These are phyloP conservation scores for Dioscorea cayenensis DNA, from an alignment of 116 monocot genomes.

Conservation along the genomic window DNA sequence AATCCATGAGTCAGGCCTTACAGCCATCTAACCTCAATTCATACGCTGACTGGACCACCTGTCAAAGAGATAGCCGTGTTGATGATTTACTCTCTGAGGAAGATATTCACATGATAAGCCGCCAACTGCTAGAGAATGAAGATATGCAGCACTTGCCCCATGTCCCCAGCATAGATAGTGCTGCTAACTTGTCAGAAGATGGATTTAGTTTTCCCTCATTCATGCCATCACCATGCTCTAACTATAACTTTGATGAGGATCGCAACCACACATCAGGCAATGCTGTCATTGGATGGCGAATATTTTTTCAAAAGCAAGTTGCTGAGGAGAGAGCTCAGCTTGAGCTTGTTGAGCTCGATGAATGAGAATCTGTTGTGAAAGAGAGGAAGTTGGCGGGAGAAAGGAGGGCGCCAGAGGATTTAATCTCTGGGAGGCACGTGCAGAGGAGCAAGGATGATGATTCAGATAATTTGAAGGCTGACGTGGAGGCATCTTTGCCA, in stretches of 20 bases:
- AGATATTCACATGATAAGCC: conserved; percentile 64
- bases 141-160: conserved; percentile 88
- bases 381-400: too few relatives aligned
- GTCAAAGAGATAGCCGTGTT: too few relatives aligned
- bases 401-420: too few relatives aligned
- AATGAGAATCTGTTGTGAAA: conserved; percentile 5
- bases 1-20: too few relatives aligned
- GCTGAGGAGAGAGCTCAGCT: conserved; percentile 73
- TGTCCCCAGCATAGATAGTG: conserved; percentile 49
- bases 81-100: too few relatives aligned
- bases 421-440: too few relatives aligned
- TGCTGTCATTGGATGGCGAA: conserved; percentile 84
- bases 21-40: too few relatives aligned
- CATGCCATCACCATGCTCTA: conserved; percentile 40
- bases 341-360: conserved; percentile 64
- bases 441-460: too few relatives aligned
- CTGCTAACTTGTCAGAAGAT: conserved; percentile 36
- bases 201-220: conserved; percentile 35
- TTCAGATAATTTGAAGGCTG: too few relatives aligned
- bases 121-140: conserved; percentile 74
- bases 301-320: conserved; percentile 81
- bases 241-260: conserved; percentile 40
- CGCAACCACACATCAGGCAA: conserved; percentile 53
- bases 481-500: too few relatives aligned
- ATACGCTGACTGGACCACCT: conserved; percentile 35